Conservation (phyloP, 805 yeast species). For the Jamesozyma jinghongensis region DNA sequence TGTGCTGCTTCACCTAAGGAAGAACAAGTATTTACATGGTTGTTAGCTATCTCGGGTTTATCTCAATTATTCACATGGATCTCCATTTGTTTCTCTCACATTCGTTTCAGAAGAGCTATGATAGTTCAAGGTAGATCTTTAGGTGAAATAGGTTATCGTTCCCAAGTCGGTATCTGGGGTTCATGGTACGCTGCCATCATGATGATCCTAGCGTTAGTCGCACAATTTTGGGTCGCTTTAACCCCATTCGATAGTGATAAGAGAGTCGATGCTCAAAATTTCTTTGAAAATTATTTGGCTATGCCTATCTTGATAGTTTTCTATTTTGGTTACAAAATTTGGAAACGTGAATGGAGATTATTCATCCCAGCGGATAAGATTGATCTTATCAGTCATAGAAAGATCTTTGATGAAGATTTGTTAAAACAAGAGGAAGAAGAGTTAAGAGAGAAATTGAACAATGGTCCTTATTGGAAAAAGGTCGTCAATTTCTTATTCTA, state of each 20-base stretch:
- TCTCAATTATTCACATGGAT: conserved; percentile 58
- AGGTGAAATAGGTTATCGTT: conserved; percentile 44
- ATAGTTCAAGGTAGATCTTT: conserved; percentile 42
- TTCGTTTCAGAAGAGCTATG: conserved; percentile 52
- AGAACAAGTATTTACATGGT: conserved; percentile 54
- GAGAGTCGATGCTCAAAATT: conserved; percentile 32
- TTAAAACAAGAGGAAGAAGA: conserved; percentile 30
- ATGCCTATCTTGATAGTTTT: conserved; percentile 38
- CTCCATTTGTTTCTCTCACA: conserved; percentile 46
- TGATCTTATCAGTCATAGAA: conserved; percentile 25
- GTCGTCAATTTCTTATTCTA: conserved; percentile 27
- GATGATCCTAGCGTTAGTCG: conserved; percentile 42
- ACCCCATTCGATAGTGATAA: conserved; percentile 39
- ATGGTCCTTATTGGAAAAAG: conserved; percentile 22
- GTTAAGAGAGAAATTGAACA: conserved; percentile 19
- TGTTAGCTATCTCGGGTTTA: conserved; percentile 52
- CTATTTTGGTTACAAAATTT: conserved; percentile 38
- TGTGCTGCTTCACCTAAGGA: conserved; percentile 53
- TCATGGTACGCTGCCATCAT: conserved; percentile 44
- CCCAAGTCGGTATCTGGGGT: conserved; percentile 45
- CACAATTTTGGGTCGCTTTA: conserved; percentile 60
- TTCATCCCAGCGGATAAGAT: conserved; percentile 26
- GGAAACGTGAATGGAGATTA: conserved; percentile 37
- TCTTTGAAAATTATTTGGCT: conserved; percentile 41
- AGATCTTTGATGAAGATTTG: conserved; percentile 29